Base-by-base conservation (phyloP, 495 filamentous ascomycete species). In the Amorphotheca resinae region DNA sequence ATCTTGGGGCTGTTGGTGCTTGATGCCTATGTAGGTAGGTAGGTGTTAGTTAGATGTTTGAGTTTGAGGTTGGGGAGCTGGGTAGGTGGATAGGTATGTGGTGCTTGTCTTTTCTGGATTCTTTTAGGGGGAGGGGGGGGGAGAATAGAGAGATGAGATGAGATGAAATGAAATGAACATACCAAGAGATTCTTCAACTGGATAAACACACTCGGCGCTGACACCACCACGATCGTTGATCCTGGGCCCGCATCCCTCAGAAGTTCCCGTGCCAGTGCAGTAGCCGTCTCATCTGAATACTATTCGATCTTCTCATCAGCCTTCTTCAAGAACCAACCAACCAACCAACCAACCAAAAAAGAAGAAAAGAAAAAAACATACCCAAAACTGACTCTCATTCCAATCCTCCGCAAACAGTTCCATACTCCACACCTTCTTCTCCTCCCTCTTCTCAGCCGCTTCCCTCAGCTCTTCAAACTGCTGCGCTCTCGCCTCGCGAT, bases 301-400 rank as follows among this genome's bases (percentile, higher is more conserved):
- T 84, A 56, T 11, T 52, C n/a, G n/a, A n/a, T n/a, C n/a, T n/a
- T n/a, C n/a, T n/a, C n/a, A 47, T n/a, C n/a, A n/a, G n/a, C n/a
- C n/a, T n/a, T n/a, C n/a, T n/a, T n/a, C n/a, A n/a, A n/a, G n/a
- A n/a, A n/a, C n/a, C n/a, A n/a, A n/a, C n/a, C n/a, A n/a, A n/a
- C n/a, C n/a, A n/a, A n/a, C n/a, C n/a, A n/a, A n/a, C n/a, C n/a
- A n/a, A n/a, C n/a, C 30, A 40, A 1, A 34, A 34, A 34, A 20
- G 34, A 12, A 16, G 34, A 18, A 17, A 21, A 11, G 34, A 11
- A 18, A 37, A 18, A 21, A 5, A 56, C 65, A 0, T 60, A 81
- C 77, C 80, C 82, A 84, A 53, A 88, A 87, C 57, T 89, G 84
- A 42, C 72, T 78, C 43, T 80, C 70, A 44, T 87, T 81, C 84